Percentiles rank a stretch among this genome's conserved stretches.
Evolutionary conservation across 345 rosid species (phyloP).

Genomic region (thale cress (Arabidopsis thaliana)): TAIR10.1 NC_003076.8:5513501-5514000

Average conservation of each 20-base stretch:
- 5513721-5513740: neutral
- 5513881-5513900: neutral
- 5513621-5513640: slow-evolving; percentile 48
- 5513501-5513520: neutral
- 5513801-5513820: neutral
- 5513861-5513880: neutral
- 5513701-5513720: neutral
- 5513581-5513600: slow-evolving; percentile 45
- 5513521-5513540: slow-evolving; percentile 36
- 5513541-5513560: slow-evolving; percentile 37
- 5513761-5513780: neutral
- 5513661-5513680: slow-evolving; percentile 46
- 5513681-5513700: slow-evolving; percentile 27
- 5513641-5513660: slow-evolving; percentile 44
- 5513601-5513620: slow-evolving; percentile 28
- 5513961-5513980: slow-evolving; percentile 24
- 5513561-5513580: slow-evolving; percentile 28
- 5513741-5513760: neutral
- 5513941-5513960: neutral
- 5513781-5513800: too few relatives aligned
- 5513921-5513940: neutral
- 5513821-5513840: neutral
- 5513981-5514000: slow-evolving; percentile 38
- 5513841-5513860: neutral
- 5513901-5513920: neutral